Percentiles rank a stretch among this genome's conserved stretches.
Conservation (phyloP, 1,139 yeast species). For the Magnusiomyces ingens region DNA sequence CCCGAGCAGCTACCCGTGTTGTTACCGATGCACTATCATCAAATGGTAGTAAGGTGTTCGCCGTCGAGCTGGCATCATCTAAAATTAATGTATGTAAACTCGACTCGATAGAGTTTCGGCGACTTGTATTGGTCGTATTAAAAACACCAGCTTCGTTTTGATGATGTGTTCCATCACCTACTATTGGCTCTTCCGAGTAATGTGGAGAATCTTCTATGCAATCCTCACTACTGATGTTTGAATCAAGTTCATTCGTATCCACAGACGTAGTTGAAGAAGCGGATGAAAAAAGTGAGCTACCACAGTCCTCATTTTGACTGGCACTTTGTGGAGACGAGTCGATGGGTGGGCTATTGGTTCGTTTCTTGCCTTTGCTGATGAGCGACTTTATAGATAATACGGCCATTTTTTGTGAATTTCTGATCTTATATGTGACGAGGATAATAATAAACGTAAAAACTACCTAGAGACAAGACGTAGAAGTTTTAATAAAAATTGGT, state of each 20-base stretch:
- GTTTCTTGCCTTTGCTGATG: not conserved
- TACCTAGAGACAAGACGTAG: not conserved
- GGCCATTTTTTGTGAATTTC: not conserved
- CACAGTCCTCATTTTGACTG: too few relatives aligned
- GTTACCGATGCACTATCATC: not conserved
- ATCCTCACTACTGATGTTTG: too few relatives aligned
- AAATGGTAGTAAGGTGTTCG: constrained; percentile 10
- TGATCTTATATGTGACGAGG: not conserved
- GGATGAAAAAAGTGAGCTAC: too few relatives aligned
- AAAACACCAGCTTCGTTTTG: too few relatives aligned
- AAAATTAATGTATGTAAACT: constrained; percentile 9
- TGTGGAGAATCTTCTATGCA: too few relatives aligned
- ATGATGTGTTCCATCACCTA: too few relatives aligned
- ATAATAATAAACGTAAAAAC: not conserved
- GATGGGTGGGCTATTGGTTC: not conserved
- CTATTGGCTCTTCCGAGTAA: too few relatives aligned
- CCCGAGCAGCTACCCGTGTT: not conserved
- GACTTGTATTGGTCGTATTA: too few relatives aligned
- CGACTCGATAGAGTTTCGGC: constrained; percentile 10
- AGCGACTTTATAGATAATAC: not conserved
- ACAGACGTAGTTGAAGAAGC: too few relatives aligned
- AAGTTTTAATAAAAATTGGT: not conserved
- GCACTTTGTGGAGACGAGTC: not conserved
- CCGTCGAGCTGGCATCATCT: constrained; percentile 12
- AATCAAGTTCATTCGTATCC: too few relatives aligned